A percentile compares a stretch with the other conserved stretches of the same genome.
Conservation (phyloP, 2,329 filamentous ascomycete genomes). For the Cadophora luteo-olivacea region DNA sequence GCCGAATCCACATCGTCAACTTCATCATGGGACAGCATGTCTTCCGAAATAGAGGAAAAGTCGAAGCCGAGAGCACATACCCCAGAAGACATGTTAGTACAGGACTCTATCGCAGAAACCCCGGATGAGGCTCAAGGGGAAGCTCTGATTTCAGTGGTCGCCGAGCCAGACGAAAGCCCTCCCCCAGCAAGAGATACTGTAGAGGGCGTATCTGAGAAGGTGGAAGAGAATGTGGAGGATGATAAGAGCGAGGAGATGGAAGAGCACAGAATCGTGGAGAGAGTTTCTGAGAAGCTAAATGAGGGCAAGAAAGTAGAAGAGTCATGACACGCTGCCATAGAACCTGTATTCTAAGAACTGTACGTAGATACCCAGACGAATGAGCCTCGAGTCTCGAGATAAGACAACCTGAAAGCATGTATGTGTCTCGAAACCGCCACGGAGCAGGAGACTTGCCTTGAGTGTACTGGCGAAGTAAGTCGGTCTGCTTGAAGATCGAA, state of each 20-base stretch:
- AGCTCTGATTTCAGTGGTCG: neutral
- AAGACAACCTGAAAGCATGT: neutral
- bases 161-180: slow-evolving; percentile 15
- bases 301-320: slow-evolving; percentile 1
- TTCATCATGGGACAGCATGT: slow-evolving; percentile 32
- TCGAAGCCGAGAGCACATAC: slow-evolving; percentile 37
- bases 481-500: neutral
- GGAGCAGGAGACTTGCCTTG: too few species aligned
- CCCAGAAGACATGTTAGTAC: slow-evolving; percentile 6
- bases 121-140: slow-evolving; percentile 10
- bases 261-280: slow-evolving; percentile 15
- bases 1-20: slow-evolving; percentile 30
- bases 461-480: neutral
- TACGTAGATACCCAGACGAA: slow-evolving; percentile 13
- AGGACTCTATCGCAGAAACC: neutral
- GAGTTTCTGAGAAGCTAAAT: slow-evolving; percentile 3
- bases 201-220: slow-evolving; percentile 17
- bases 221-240: slow-evolving; percentile 4
- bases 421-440: too few species aligned
- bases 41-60: slow-evolving; percentile 34
- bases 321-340: neutral
- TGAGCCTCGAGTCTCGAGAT: neutral
- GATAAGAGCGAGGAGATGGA: slow-evolving; percentile 16
- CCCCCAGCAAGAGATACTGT: neutral
- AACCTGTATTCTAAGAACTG: slow-evolving; percentile 1